Evolutionary conservation across 208 protist genomes (phyloP).

Genomic region (Leishmania tarentolae): DNA sequence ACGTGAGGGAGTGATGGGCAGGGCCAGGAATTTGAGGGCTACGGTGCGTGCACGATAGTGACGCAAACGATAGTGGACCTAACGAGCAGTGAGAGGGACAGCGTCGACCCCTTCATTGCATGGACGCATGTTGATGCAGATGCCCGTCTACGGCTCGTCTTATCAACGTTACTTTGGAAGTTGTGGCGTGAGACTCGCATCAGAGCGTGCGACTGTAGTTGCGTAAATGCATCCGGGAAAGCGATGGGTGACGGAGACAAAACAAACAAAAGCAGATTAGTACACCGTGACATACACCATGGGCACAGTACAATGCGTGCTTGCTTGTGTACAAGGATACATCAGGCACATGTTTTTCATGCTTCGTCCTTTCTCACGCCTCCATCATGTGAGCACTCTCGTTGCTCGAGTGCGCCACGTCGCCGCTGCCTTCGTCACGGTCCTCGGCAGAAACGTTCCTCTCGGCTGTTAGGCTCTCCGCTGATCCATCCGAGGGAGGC

Average conservation of each 20-base stretch:
- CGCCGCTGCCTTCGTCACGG: not conserved
- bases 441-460: not conserved
- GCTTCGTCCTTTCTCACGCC: not conserved
- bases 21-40: not conserved
- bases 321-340: not conserved
- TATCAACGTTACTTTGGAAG: not conserved
- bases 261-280: constrained; percentile 14
- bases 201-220: not conserved
- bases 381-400: not conserved
- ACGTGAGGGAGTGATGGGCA: not conserved
- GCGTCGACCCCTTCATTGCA: not conserved
- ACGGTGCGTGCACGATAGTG: not conserved
- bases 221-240: not conserved
- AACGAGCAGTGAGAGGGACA: not conserved
- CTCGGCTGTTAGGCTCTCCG: not conserved
- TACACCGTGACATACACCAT: not conserved
- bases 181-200: not conserved
- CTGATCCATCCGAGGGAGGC: not conserved
- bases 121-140: not conserved
- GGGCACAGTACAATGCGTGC: constrained; percentile 9
- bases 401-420: constrained; percentile 3
- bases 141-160: not conserved
- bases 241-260: not conserved
- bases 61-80: not conserved
- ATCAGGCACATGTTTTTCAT: not conserved